These are phyloP conservation scores for Diaporthe humulicola DNA, from an alignment of 2,329 filamentous ascomycete species.

Conservation along the genomic window DNA sequence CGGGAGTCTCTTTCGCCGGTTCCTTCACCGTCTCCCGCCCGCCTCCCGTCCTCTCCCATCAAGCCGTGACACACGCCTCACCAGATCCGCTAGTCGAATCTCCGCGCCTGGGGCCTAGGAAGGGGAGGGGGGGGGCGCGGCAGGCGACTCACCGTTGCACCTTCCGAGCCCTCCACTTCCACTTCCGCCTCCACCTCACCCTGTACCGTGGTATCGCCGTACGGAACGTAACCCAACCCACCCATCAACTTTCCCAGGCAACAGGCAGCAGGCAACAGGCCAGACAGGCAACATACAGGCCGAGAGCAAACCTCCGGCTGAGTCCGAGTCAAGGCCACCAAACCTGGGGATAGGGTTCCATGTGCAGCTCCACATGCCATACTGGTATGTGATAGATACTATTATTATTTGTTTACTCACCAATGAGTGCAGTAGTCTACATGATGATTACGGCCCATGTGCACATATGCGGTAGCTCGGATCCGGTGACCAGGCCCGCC, in stretches of 20 bases:
- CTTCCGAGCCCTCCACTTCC: conserved; percentile 28
- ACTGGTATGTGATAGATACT: background rate
- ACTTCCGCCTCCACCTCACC: conserved; percentile 17
- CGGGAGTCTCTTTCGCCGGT: conserved; percentile 1
- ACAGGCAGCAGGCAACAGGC: conserved; percentile 4
- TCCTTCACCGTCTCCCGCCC: conserved; percentile 20
- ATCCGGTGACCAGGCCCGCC: conserved; percentile 21
- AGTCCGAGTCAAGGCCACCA: conserved; percentile 10
- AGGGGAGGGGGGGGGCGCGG: too few relatives aligned
- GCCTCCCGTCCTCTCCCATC: background rate
- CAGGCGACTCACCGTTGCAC: conserved; percentile 31
- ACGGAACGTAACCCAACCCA: conserved; percentile 6
- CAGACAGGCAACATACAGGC: background rate
- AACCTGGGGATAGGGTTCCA: background rate
- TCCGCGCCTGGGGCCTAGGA: conserved; percentile 17
- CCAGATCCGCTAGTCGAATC: conserved; percentile 29
- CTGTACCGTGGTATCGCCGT: background rate
- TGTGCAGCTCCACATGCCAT: background rate
- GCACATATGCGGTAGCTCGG: conserved; percentile 20
- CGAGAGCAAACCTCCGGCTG: background rate
- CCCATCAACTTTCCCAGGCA: background rate
- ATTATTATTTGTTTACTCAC: background rate
- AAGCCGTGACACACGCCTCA: conserved; percentile 24
- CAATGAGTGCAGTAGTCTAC: background rate
- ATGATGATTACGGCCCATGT: conserved; percentile 11